phyloP scores from a whole-genome alignment of 495 filamentous ascomycete genomes.

The Podospora tetraspora region DNA sequence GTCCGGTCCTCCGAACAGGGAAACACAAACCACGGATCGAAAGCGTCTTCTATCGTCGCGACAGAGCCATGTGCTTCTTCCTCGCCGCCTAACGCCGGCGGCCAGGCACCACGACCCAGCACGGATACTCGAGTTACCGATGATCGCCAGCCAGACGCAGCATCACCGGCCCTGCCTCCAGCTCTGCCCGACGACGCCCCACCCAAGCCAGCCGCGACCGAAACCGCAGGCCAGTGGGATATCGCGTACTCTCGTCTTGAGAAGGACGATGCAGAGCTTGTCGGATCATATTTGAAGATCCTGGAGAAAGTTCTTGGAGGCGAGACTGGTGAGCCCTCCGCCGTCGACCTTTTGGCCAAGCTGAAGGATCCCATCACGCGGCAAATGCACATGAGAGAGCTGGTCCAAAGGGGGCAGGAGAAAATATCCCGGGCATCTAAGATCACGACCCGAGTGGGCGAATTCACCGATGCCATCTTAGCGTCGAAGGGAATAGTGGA shows the following conservation, averaged over 20 bases:
- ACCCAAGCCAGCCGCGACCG: too few relatives aligned
- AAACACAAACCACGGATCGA: constrained; percentile 6
- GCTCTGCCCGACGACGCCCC: too few relatives aligned
- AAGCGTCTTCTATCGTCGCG: too few relatives aligned
- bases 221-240: too few relatives aligned
- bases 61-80: too few relatives aligned
- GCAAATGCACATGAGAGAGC: constrained; percentile 17
- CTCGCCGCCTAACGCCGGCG: too few relatives aligned
- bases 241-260: constrained; percentile 9
- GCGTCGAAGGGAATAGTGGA: constrained; percentile 21
- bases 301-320: constrained; percentile 15
- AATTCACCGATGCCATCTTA: constrained; percentile 15
- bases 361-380: too few relatives aligned
- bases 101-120: too few relatives aligned
- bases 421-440: constrained; percentile 18
- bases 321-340: background rate
- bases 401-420: constrained; percentile 19
- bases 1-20: constrained; percentile 7
- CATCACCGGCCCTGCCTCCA: too few relatives aligned
- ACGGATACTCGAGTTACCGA: too few relatives aligned
- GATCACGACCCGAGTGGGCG: constrained; percentile 18
- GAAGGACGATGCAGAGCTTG: constrained; percentile 19
- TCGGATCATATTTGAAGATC: constrained; percentile 19
- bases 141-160: too few relatives aligned
- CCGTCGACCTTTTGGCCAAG: too few relatives aligned